Conservation (phyloP, 2,329 filamentous ascomycete species). For the Ascosphaera acerosa region DNA sequence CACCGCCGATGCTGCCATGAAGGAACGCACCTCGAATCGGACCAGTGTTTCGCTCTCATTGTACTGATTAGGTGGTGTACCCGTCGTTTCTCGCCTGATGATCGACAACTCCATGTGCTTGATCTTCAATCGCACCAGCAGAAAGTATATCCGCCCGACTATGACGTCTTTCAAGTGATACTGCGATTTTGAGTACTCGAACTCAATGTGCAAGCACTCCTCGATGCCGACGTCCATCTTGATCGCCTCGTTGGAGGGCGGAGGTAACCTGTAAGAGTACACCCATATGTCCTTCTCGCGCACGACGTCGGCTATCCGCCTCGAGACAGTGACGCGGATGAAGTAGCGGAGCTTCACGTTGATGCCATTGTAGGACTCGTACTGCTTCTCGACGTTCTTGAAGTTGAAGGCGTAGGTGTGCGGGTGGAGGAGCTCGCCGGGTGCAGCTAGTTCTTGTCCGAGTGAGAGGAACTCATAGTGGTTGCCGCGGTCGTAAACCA, state of each 20-base stretch:
- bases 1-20: no score
- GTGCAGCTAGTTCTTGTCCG: constrained; percentile 86
- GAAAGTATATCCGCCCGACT: constrained; percentile 92
- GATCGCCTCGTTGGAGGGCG: constrained; percentile 93
- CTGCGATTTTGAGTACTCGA: constrained; percentile 97
- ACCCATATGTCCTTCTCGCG: constrained; percentile 99
- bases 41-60: constrained; percentile 98
- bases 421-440: constrained; percentile 91
- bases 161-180: constrained; percentile 99
- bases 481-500: constrained; percentile 99
- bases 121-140: constrained; percentile 92
- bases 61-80: constrained; percentile 92
- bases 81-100: constrained; percentile 87
- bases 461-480: constrained; percentile 98
- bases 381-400: constrained; percentile 99
- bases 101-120: constrained; percentile 99
- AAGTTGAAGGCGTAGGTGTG: constrained; percentile 99
- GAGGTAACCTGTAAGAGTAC: constrained; percentile 92
- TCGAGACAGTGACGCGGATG: constrained; percentile 82
- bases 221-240: constrained; percentile 99
- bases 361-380: constrained; percentile 99
- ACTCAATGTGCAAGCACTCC: constrained; percentile 97
- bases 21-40: constrained; percentile 57
- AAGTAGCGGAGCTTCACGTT: constrained; percentile 99
- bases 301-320: constrained; percentile 92